A percentile compares a stretch with the other conserved stretches of the same genome.
phyloP scores from a whole-genome alignment of 441 rosid genomes.

The Populus hybrid region DNA sequence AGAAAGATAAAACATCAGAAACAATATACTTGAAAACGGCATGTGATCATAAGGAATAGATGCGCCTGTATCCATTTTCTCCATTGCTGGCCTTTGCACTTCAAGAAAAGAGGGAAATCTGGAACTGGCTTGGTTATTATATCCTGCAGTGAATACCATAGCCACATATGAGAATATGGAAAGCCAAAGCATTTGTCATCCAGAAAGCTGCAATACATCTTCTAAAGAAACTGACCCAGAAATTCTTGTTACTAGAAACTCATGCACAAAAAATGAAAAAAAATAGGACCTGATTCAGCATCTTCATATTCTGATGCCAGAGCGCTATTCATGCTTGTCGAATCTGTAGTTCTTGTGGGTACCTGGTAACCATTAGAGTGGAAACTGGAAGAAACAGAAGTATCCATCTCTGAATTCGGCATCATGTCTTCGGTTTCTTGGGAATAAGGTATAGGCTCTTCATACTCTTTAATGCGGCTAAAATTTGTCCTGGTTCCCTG shows the following conservation, averaged over 20 bases:
- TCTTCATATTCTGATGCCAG: constrained; percentile 76
- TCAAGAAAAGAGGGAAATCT: constrained; percentile 30
- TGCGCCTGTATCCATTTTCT: constrained; percentile 34
- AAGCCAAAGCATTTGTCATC: constrained; percentile 7
- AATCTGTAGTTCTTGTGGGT: constrained; percentile 60
- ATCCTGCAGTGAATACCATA: constrained; percentile 49
- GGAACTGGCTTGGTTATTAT: constrained; percentile 59
- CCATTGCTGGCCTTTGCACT: constrained; percentile 32
- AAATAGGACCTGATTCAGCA: constrained; percentile 74
- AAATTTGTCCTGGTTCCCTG: constrained; percentile 71
- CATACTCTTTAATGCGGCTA: constrained; percentile 48
- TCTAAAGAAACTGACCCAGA: constrained; percentile 2
- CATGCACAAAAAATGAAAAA: constrained; percentile 7
- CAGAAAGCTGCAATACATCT: constrained; percentile 14
- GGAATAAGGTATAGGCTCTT: constrained; percentile 36
- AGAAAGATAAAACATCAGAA: constrained; percentile 11
- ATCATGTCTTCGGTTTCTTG: constrained; percentile 42
- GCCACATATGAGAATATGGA: constrained; percentile 24
- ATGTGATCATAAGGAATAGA: constrained; percentile 28
- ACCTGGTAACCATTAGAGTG: constrained; percentile 33
- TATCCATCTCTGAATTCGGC: constrained; percentile 47
- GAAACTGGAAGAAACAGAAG: constrained; percentile 55
- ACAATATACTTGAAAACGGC: constrained; percentile 25
- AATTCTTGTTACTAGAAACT: background rate
- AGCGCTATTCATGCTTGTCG: constrained; percentile 75